Evolutionary conservation across 768 basidiomycete species (phyloP).

Genomic region (Boletales sp.): DNA sequence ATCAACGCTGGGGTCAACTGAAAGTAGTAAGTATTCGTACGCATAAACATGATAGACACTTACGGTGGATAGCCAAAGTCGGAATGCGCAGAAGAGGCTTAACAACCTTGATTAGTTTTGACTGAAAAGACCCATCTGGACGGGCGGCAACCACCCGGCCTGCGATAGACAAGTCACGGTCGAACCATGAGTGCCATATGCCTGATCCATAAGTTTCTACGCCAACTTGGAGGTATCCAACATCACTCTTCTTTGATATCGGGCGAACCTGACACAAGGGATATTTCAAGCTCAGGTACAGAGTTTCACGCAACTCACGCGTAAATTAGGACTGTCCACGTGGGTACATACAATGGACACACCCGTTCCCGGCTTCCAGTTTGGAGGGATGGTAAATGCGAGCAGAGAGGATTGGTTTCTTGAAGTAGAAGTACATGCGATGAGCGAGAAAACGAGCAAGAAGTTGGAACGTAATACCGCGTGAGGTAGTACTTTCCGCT

Average conservation of each 20-base stretch:
- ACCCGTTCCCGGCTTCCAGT: conserved; percentile 69
- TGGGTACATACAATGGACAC: conserved; percentile 90
- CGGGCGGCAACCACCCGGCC: conserved; percentile 76
- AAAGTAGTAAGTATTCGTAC: conserved; percentile 1
- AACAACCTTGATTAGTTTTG: conserved; percentile 80
- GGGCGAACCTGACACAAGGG: conserved; percentile 61
- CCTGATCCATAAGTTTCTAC: conserved; percentile 85
- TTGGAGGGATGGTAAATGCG: conserved; percentile 72
- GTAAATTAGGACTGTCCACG: conserved; percentile 86
- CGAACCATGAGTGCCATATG: conserved; percentile 91
- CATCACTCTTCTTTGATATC: conserved; percentile 69
- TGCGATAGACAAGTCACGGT: conserved; percentile 89
- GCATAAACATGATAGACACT: conserved; percentile 17
- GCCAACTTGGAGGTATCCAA: conserved; percentile 82
- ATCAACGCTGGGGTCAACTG: conserved; percentile 69
- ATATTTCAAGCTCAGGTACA: conserved; percentile 5
- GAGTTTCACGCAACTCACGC: conserved; percentile 33
- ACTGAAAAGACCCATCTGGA: conserved; percentile 54
- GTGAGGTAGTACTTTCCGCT: conserved; percentile 66
- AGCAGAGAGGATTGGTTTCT: conserved; percentile 77
- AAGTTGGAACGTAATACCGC: conserved; percentile 32
- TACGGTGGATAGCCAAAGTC: conserved; percentile 83
- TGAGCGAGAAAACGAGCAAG: conserved; percentile 7
- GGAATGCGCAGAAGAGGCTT: conserved; percentile 88
- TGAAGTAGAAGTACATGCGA: neutral